Evolutionary conservation across 768 basidiomycete genomes (phyloP).

Genomic region (Lanmaoa rubissima): DNA sequence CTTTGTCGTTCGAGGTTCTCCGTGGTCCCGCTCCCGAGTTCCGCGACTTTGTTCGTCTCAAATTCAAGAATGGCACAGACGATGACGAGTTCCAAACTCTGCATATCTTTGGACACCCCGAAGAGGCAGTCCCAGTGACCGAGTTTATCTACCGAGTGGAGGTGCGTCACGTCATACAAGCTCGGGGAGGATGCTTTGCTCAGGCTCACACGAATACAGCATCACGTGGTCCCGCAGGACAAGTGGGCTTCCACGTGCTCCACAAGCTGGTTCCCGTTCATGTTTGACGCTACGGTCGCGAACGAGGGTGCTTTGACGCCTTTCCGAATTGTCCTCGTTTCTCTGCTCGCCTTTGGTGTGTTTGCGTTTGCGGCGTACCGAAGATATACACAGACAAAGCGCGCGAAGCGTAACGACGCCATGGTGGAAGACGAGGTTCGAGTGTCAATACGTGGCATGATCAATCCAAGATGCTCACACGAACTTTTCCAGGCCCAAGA

Average conservation of each 20-base stretch:
- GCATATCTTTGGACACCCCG: constrained; percentile 68
- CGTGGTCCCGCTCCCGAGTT: constrained; percentile 71
- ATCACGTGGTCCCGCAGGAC: constrained; percentile 37
- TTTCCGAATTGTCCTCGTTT: neutral
- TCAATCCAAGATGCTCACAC: neutral
- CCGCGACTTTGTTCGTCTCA: constrained; percentile 78
- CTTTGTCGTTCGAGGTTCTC: constrained; percentile 72
- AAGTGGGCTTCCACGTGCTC: constrained; percentile 42
- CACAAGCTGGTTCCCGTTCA: constrained; percentile 28
- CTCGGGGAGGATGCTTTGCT: neutral
- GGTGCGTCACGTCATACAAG: constrained; percentile 38
- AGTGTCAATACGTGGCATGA: neutral
- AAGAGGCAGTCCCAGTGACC: constrained; percentile 68
- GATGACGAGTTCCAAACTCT: constrained; percentile 54
- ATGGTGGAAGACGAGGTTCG: constrained; percentile 14
- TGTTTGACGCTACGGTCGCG: neutral
- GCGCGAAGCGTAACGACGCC: neutral
- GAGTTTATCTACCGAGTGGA: constrained; percentile 81
- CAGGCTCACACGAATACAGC: constrained; percentile 23
- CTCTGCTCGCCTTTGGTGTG: constrained; percentile 12
- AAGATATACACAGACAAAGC: constrained; percentile 8
- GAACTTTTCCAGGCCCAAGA: neutral
- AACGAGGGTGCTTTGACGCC: neutral
- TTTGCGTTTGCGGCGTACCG: constrained; percentile 16
- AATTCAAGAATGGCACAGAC: constrained; percentile 76